Evolutionary conservation across 2,329 filamentous ascomycete species (phyloP).

Genomic region (Elsinoe perseae): DNA sequence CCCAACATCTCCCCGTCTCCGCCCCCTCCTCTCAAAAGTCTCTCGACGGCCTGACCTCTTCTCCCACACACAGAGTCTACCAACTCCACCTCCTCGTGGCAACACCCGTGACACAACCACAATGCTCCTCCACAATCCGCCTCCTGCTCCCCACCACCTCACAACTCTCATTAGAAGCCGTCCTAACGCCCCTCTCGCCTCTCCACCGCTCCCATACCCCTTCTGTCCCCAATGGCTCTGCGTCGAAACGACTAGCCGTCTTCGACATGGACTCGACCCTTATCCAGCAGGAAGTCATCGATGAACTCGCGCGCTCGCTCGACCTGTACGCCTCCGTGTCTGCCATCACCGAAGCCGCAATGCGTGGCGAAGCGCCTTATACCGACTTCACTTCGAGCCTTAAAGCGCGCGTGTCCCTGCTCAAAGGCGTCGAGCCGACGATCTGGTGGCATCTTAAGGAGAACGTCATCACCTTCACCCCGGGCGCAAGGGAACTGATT

Average conservation of each 20-base stretch:
- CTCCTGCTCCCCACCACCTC: constrained; percentile 17
- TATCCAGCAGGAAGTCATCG: constrained; percentile 95
- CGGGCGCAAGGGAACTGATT: constrained; percentile 69
- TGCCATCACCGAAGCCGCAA: constrained; percentile 82
- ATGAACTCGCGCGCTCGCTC: constrained; percentile 79
- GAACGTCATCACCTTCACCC: constrained; percentile 68
- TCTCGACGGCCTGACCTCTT: neutral
- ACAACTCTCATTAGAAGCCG: constrained; percentile 74
- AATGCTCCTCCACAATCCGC: constrained; percentile 16
- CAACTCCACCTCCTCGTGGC: neutral
- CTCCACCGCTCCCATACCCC: constrained; percentile 44
- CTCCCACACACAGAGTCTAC: neutral
- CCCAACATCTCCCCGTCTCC: neutral
- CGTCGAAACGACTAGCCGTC: constrained; percentile 61
- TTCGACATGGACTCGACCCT: constrained; percentile 99
- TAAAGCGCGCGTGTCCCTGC: constrained; percentile 67
- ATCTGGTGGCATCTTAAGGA: constrained; percentile 62
- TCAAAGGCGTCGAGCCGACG: constrained; percentile 69
- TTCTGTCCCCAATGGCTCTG: constrained; percentile 37
- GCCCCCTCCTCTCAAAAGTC: neutral
- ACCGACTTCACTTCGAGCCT: constrained; percentile 84
- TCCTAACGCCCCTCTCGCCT: constrained; percentile 9
- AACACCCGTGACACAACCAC: constrained; percentile 7
- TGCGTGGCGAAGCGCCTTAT: constrained; percentile 67
- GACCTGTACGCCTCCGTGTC: constrained; percentile 64